Base-by-base conservation (phyloP, 306 rosid genomes). In the Morella rubra region DNA sequence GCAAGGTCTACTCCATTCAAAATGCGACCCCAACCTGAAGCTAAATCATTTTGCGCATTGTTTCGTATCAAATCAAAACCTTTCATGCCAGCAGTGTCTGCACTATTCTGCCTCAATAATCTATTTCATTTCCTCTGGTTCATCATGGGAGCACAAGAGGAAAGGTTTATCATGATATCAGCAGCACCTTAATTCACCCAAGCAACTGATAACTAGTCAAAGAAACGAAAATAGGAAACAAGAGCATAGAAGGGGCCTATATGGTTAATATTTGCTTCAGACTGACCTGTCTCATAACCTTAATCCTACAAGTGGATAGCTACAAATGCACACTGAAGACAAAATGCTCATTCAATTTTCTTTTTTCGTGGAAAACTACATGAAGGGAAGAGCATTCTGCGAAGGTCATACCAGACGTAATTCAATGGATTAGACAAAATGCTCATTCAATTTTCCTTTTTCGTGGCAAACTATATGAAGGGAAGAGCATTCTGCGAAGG, bases 1-100 rank as follows among this genome's bases (percentile, higher is more conserved):
- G n/a, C 59, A 67, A 77, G 32, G 72, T 47, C 54, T 47, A 22
- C n/a, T n/a, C 56, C 56, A 46, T 46, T 44, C 41, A 69, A 46
- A 47, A 69, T 46, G 41, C 12, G 54, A 69, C 41, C 74, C 68
- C 72, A 44, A 46, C 62, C 64, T 61, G 72, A 45, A 76, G 44
- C 37, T 56, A 65, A 41, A 42, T 40, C 12, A 32, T 9, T 65
- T 65, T 7, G 20, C 20, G 16, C 6, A 7, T 2, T 7, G 69
- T 40, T 40, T 1, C 24, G 7, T 61, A 5, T 61, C 44, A 61
- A 19, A 64, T 16, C 22, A 64, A 40, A 64, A 7, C 1, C 15
- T 64, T 72, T 41, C 66, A 70, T 64, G 20, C 68, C 49, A 55
- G 19, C 74, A 79, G 58, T 24, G 49, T 44, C 46, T 44, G n/a